Evolutionary conservation across 192 early-diverging fungal species (phyloP).

Genomic region (Paraglomus occultum): DNA sequence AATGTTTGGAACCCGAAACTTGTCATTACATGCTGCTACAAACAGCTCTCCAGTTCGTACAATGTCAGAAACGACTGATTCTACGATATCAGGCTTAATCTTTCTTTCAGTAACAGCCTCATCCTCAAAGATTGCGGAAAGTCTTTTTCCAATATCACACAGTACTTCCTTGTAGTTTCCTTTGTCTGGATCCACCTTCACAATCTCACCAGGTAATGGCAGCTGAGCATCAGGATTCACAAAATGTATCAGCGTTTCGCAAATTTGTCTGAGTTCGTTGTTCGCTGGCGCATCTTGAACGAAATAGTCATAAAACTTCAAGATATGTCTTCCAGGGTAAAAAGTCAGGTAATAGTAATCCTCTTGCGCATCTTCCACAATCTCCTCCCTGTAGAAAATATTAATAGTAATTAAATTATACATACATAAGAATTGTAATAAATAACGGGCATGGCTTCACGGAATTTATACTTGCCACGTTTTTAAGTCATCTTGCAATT

Average conservation of each 20-base stretch:
- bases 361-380: not conserved
- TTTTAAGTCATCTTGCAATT: not conserved
- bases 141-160: slow-evolving; percentile 11
- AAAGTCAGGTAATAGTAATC: slow-evolving; percentile 20
- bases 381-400: slow-evolving; percentile 13
- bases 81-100: not conserved
- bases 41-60: slow-evolving; percentile 26
- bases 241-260: slow-evolving; percentile 8
- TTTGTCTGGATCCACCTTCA: not conserved
- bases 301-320: slow-evolving; percentile 20
- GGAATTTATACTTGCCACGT: no score
- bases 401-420: not conserved
- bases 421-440: not conserved
- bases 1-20: slow-evolving; percentile 27
- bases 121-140: slow-evolving; percentile 3
- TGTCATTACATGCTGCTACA: slow-evolving; percentile 29
- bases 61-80: slow-evolving; percentile 16
- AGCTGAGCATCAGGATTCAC: slow-evolving; percentile 2
- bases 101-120: not conserved
- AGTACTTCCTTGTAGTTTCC: not conserved
- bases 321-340: slow-evolving; percentile 10
- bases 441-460: no score
- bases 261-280: not conserved
- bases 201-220: not conserved
- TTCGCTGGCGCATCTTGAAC: not conserved